Conservation (phyloP, 345 rosid species). For the Capsella bursapastoris region DNA sequence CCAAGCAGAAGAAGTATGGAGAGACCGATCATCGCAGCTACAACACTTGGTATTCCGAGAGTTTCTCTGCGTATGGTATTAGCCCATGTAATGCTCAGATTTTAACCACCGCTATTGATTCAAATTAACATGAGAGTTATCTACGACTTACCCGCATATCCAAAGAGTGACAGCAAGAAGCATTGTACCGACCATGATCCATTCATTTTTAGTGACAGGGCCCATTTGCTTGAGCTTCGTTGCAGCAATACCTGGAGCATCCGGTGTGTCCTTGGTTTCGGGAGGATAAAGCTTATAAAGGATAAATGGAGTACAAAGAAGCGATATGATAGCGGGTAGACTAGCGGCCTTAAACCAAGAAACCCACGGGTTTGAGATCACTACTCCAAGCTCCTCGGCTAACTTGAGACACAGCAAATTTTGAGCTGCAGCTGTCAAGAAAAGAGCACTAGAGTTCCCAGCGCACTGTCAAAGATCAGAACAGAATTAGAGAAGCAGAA, state of each 20-base stretch:
- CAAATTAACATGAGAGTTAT: slow-evolving; percentile 7
- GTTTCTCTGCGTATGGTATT: slow-evolving; percentile 58
- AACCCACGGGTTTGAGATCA: slow-evolving; percentile 83
- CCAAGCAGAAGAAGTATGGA: slow-evolving; percentile 84
- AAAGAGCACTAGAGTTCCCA: slow-evolving; percentile 92
- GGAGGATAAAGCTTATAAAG: slow-evolving; percentile 94
- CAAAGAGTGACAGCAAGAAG: slow-evolving; percentile 90
- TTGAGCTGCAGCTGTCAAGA: slow-evolving; percentile 97
- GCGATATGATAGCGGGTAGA: slow-evolving; percentile 75
- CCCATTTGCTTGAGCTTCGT: slow-evolving; percentile 81
- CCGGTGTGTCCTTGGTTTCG: slow-evolving; percentile 91
- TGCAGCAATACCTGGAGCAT: slow-evolving; percentile 93
- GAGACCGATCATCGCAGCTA: slow-evolving; percentile 94
- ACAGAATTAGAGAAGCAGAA: slow-evolving; percentile 9
- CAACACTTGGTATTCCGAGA: slow-evolving; percentile 88
- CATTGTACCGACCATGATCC: slow-evolving; percentile 95
- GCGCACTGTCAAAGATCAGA: slow-evolving; percentile 63
- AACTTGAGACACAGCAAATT: slow-evolving; percentile 90
- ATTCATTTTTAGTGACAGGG: slow-evolving; percentile 80
- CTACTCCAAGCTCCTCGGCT: slow-evolving; percentile 93
- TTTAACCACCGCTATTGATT: neutral
- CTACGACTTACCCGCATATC: slow-evolving; percentile 75
- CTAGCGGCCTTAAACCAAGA: slow-evolving; percentile 96
- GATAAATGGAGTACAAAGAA: slow-evolving; percentile 76
- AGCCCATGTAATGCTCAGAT: slow-evolving; percentile 15